Base-by-base conservation (phyloP, 2,329 filamentous ascomycete genomes). In the Aspergillus luchuensis region DNA sequence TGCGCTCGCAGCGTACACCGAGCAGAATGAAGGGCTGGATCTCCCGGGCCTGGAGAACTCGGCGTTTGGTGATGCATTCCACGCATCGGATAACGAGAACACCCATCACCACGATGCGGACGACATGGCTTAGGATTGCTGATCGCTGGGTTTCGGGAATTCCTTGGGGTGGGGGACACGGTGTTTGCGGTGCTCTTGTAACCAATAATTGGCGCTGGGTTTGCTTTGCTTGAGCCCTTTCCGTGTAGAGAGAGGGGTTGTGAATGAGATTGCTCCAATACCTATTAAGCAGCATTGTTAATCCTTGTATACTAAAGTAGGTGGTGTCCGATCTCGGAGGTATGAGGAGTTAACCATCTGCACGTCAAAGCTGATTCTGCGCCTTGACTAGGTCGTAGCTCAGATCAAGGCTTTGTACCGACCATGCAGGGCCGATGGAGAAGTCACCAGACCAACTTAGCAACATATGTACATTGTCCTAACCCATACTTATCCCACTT, bases 21-120 rank as follows among this genome's bases (percentile, higher is more conserved):
- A 84, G 15, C 84, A 85, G 13, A 81, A 85, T 54, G 81, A 82
- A 58, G 77, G 77, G 3, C 74, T 82, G 4, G 82, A 82, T 65
- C 72, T 83, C 45, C 85, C 84, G 8, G 89, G 89, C 64, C 84
- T 92, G 80, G 89, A 91, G 50, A 89, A 92, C 70, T 91, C 89
- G 38, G 91, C 90, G 1, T 95, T 95, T 78, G 91, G 90, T 2
- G 90, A 95, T 68, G 91, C 91, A 0, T 91, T 94, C 76, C 90
- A 92, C 64, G 81, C 80, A 15, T 81, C 82, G 50, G 81, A 84
- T 63, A 77, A 78, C 60, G 76, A 80, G 58, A 70, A 75, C 62
- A 73, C 68, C n/a, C 73, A 78, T 61, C 70, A 76, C 59, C 75
- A 71, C 43, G 76, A 79, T 49, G 70, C 72, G 4, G 76, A 78